Evolutionary conservation across 139 green algal species (phyloP).

Genomic region (Closterium sp.): DNA sequence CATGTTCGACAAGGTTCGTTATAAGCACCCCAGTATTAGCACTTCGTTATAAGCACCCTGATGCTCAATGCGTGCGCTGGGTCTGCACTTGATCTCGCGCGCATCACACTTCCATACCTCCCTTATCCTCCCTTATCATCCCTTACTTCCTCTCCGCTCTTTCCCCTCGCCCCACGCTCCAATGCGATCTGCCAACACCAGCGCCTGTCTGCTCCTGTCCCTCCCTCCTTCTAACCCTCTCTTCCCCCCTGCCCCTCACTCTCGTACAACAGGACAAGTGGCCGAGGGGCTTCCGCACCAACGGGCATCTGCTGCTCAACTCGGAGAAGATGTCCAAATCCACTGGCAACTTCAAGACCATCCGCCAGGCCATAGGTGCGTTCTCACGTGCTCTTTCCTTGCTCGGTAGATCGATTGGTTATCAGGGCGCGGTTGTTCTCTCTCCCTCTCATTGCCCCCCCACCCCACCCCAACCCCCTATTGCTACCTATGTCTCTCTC

Average conservation of each 20-base stretch:
- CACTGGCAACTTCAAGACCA: slow-evolving; percentile 76
- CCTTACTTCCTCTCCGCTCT: too few species aligned
- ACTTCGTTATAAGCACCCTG: too few species aligned
- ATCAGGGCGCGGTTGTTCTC: slow-evolving; percentile 65
- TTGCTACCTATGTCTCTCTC: not conserved
- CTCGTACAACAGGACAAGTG: slow-evolving; percentile 56
- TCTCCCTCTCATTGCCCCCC: not conserved
- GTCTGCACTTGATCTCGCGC: too few species aligned
- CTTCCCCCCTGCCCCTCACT: not conserved
- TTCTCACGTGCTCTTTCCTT: not conserved
- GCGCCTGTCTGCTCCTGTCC: too few species aligned
- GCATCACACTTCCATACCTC: too few species aligned
- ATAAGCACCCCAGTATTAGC: too few species aligned
- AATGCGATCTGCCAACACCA: too few species aligned
- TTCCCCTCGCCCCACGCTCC: too few species aligned
- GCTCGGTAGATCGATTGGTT: slow-evolving; percentile 94
- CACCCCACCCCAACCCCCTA: not conserved
- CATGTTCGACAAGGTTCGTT: slow-evolving; percentile 68
- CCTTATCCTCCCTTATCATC: too few species aligned
- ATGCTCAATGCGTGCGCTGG: too few species aligned
- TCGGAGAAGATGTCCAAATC: slow-evolving; percentile 98
- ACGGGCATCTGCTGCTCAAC: slow-evolving; percentile 97
- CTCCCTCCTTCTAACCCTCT: not conserved
- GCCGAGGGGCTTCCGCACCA: slow-evolving; percentile 77
- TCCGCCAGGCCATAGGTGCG: slow-evolving; percentile 70